phyloP scores from a whole-genome alignment of 1,284 basidiomycete genomes.

The Ustilago cynodontis region DNA sequence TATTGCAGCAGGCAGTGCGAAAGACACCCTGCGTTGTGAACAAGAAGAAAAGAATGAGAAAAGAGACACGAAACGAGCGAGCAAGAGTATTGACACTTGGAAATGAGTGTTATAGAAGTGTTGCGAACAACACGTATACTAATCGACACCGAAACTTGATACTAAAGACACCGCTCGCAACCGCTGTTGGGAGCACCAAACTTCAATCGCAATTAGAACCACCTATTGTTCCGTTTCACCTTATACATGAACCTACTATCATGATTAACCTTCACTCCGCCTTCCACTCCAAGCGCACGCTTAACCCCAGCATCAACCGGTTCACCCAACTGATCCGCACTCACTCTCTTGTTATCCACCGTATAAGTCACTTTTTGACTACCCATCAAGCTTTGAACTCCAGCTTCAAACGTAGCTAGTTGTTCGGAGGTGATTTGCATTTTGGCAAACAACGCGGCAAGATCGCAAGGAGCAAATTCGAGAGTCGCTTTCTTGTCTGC shows the following conservation, averaged over 20 bases:
- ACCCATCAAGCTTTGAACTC: constrained; percentile 7
- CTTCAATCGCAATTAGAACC: neutral
- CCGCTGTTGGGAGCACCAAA: too few relatives aligned
- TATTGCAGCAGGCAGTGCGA: neutral
- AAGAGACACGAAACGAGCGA: constrained; percentile 1
- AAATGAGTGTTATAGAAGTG: neutral
- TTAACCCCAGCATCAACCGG: constrained; percentile 12
- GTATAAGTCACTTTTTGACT: constrained; percentile 22
- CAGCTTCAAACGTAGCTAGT: constrained; percentile 29
- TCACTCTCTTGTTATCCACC: constrained; percentile 16
- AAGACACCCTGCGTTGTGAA: neutral
- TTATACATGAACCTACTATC: constrained; percentile 20
- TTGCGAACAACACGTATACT: neutral
- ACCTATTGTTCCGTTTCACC: constrained; percentile 6
- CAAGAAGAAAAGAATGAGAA: neutral
- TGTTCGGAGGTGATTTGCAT: constrained; percentile 36
- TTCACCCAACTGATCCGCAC: constrained; percentile 11
- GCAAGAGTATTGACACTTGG: too few relatives aligned
- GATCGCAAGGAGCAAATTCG: constrained; percentile 28
- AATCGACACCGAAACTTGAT: neutral
- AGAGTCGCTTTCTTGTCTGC: constrained; percentile 14
- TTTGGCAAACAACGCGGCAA: constrained; percentile 16
- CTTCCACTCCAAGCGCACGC: constrained; percentile 2
- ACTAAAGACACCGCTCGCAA: neutral
- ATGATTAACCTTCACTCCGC: neutral